phyloP scores from a whole-genome alignment of 2,329 filamentous ascomycete species.

The Phoma sp. region DNA sequence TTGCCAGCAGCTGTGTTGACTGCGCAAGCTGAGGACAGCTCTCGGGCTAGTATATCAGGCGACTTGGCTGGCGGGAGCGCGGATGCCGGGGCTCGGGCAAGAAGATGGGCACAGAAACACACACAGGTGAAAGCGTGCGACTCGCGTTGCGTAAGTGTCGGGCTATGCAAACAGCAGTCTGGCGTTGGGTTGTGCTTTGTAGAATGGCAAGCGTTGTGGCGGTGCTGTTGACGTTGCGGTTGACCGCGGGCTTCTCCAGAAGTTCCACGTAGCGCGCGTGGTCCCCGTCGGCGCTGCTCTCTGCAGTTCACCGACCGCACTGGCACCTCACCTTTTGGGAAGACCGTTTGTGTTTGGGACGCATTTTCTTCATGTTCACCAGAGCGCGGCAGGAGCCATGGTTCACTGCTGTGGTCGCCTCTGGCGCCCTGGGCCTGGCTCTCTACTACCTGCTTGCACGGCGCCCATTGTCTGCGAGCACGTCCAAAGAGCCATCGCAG shows the following conservation, averaged over 20 bases:
- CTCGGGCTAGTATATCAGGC: conserved; percentile 26
- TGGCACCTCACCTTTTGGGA: conserved; percentile 29
- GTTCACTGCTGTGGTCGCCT: conserved; percentile 26
- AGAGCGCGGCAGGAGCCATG: conserved; percentile 29
- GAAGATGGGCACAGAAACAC: no score
- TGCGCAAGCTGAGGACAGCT: conserved; percentile 36
- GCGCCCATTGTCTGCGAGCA: conserved; percentile 16
- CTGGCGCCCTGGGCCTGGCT: conserved; percentile 30
- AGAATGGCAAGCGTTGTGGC: conserved; percentile 24
- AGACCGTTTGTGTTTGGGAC: conserved; percentile 22
- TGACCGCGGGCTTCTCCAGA: conserved; percentile 35
- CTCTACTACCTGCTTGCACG: conserved; percentile 25
- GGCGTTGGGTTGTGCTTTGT: conserved; percentile 19
- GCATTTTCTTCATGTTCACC: conserved; percentile 28
- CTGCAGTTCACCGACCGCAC: conserved; percentile 26
- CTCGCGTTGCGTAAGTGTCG: conserved; percentile 34
- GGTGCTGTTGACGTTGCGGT: conserved; percentile 21
- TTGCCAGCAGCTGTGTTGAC: conserved; percentile 26
- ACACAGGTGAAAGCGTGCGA: conserved; percentile 28
- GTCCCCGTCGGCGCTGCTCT: conserved; percentile 24
- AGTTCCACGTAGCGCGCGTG: conserved; percentile 43
- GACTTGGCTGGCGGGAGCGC: conserved; percentile 17
- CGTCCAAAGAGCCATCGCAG: conserved; percentile 16
- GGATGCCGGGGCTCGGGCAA: conserved; percentile 2
- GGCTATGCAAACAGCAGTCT: conserved; percentile 33